Evolutionary conservation across 352 stramenopile species (phyloP).

Genomic region (Globisporangium canariense): DNA sequence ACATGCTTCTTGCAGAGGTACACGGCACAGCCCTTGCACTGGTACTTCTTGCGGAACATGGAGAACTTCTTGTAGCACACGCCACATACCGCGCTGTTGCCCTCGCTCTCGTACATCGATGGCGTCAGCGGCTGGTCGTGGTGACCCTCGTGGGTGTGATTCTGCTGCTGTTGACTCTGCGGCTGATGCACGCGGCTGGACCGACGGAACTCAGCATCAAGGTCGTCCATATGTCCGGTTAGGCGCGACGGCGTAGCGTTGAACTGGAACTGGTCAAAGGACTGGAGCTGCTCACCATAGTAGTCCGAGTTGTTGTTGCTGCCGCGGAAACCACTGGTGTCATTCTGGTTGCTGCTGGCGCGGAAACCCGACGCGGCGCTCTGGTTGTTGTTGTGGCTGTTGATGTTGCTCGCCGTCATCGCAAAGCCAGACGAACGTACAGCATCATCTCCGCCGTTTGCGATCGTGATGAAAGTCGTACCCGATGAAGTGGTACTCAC

Average conservation of each 20-base stretch:
- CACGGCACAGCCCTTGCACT: constrained; percentile 79
- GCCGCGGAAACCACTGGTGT: not conserved
- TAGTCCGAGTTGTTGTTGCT: constrained; percentile 14
- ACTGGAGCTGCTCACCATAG: constrained; percentile 15
- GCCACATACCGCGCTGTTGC: constrained; percentile 62
- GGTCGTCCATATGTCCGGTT: constrained; percentile 9
- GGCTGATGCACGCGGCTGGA: constrained; percentile 20
- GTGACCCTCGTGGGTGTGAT: constrained; percentile 1
- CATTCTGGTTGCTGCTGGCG: not conserved
- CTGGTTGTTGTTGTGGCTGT: constrained; percentile 2
- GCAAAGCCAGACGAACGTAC: not conserved
- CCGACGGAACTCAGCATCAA: constrained; percentile 11
- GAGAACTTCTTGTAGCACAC: constrained; percentile 87
- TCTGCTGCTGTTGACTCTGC: constrained; percentile 10
- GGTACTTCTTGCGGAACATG: constrained; percentile 86
- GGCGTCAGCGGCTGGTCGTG: constrained; percentile 28
- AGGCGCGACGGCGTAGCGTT: constrained; percentile 9
- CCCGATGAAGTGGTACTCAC: constrained; percentile 10
- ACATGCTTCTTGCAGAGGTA: constrained; percentile 81
- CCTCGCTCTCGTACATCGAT: constrained; percentile 38
- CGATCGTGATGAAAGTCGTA: constrained; percentile 19
- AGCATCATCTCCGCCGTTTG: not conserved
- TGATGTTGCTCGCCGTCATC: not conserved
- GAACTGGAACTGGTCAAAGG: constrained; percentile 17
- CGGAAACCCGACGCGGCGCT: not conserved